Base-by-base conservation (phyloP, 805 yeast genomes). In the Schizosaccharomyces osmophilus region DNA sequence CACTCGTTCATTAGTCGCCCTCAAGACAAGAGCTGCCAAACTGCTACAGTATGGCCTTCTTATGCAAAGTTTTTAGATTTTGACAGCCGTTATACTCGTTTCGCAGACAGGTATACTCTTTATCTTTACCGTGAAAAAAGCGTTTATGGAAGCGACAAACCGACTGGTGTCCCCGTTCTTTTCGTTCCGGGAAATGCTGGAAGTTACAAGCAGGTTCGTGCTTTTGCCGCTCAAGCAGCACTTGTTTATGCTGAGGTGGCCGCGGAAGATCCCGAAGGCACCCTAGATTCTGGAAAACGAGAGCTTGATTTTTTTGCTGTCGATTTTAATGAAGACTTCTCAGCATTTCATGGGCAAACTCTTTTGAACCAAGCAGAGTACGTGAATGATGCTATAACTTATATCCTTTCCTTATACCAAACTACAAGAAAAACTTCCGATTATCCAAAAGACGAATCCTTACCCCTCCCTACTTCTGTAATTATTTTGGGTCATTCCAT, bases 171-270 rank as follows among this genome's bases (percentile, higher is more conserved):
- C 1, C 99, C 99, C 0, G 88, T 87, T 1, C 73, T 93, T 17
- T 93, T 93, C 70, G 84, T 94, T 51, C 98, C 98, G 0, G 99
- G 99, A 0, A 93, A 94, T 69, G 98, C 98, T 0, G 99, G 99
- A 0, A 83, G 94, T 62, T 88, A 81, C 70, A 79, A 81, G 65
- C 99, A 93, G 71, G 95, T 80, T 9, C 75, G 98, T 61, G 86
- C 96, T 1, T 79, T 90, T n/a, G 97, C 97, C 0, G 82, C 97
- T 0, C 84, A 84, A 65, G 74, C 85, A 29, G 78, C 95, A 1
- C 75, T 77, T 54, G 66, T 78, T 3, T 83, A 74, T 65, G 60
- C 60, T 22, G 29, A 57, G 11, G 31, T 17, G 3, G 9, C 6
- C 36, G 31, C 57, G 1, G 57, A 22, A 24, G 31, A 22, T 29